Conservation (phyloP, 2,329 filamentous ascomycete genomes). For the Arthrobotrys megalospora region DNA sequence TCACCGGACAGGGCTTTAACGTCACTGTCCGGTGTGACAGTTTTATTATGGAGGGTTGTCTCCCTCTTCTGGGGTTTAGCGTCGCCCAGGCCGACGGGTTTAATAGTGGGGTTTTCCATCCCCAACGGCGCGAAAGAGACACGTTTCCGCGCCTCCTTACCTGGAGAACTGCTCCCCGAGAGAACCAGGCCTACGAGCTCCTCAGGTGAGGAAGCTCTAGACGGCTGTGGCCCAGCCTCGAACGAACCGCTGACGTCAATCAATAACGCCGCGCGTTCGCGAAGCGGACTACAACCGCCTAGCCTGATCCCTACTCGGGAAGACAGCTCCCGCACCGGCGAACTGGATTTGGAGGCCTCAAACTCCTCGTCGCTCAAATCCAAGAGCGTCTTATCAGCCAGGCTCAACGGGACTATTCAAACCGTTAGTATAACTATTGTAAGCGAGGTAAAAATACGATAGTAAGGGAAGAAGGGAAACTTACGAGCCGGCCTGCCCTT, state of each 20-base stretch:
- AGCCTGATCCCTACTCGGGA: background rate
- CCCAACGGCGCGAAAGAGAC: constrained; percentile 20
- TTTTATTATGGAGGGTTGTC: constrained; percentile 15
- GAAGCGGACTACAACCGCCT: constrained; percentile 16
- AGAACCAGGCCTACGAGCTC: constrained; percentile 9
- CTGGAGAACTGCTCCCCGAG: background rate
- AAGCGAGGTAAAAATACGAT: background rate
- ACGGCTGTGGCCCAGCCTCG: constrained; percentile 8
- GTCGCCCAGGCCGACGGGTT: constrained; percentile 26
- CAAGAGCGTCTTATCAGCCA: constrained; percentile 20
- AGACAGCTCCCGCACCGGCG: background rate
- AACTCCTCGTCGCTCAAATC: constrained; percentile 35
- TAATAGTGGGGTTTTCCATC: constrained; percentile 33
- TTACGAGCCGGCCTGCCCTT: constrained; percentile 28
- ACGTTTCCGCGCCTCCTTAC: background rate
- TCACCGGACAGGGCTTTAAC: constrained; percentile 13
- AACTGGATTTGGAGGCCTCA: background rate
- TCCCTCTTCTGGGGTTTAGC: constrained; percentile 19
- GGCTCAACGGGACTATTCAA: constrained; percentile 4
- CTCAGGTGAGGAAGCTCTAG: constrained; percentile 11
- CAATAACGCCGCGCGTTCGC: constrained; percentile 6
- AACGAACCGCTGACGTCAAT: constrained; percentile 15
- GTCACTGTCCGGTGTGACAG: constrained; percentile 29
- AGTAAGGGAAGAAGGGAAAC: background rate
- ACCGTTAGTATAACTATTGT: background rate